Evolutionary conservation across 805 yeast genomes (phyloP).

Genomic region (Candida coleopterorum): DNA sequence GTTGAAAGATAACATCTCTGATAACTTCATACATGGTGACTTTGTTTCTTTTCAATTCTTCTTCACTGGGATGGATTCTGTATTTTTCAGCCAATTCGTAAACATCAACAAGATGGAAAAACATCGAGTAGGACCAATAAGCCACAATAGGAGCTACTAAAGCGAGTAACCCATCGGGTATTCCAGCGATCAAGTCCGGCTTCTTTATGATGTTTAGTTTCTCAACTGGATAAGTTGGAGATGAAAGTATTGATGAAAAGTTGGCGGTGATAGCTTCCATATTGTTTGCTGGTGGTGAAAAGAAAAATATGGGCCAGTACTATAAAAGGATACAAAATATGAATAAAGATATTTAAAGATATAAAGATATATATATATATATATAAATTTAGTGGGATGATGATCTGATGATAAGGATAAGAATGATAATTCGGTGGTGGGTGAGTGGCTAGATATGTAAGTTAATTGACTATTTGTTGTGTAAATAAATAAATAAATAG

Average conservation of each 20-base stretch:
- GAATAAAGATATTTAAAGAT: too few species aligned
- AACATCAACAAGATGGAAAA: constrained; percentile 73
- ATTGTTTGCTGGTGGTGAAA: too few species aligned
- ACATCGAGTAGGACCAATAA: constrained; percentile 74
- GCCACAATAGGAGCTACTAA: constrained; percentile 71
- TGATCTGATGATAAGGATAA: too few species aligned
- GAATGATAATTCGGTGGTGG: too few species aligned
- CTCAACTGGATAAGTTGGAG: constrained; percentile 8
- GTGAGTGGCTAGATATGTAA: too few species aligned
- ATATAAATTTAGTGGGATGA: too few species aligned
- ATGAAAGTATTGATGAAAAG: constrained; percentile 13
- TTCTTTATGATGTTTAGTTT: constrained; percentile 2
- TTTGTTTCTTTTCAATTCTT: constrained; percentile 69
- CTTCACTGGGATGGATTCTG: constrained; percentile 90
- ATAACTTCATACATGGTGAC: constrained; percentile 68
- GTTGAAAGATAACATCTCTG: constrained; percentile 80
- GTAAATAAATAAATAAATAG: too few species aligned
- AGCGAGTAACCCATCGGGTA: constrained; percentile 72
- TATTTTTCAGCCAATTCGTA: constrained; percentile 73
- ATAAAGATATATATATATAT: too few species aligned
- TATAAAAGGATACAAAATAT: too few species aligned
- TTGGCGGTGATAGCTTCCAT: constrained; percentile 3
- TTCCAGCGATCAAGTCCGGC: constrained; percentile 36
- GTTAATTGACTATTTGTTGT: too few species aligned
- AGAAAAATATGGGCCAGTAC: too few species aligned